Base-by-base conservation (phyloP, 2,329 filamentous ascomycete genomes). In the Lasiodiplodia gonubiensis region DNA sequence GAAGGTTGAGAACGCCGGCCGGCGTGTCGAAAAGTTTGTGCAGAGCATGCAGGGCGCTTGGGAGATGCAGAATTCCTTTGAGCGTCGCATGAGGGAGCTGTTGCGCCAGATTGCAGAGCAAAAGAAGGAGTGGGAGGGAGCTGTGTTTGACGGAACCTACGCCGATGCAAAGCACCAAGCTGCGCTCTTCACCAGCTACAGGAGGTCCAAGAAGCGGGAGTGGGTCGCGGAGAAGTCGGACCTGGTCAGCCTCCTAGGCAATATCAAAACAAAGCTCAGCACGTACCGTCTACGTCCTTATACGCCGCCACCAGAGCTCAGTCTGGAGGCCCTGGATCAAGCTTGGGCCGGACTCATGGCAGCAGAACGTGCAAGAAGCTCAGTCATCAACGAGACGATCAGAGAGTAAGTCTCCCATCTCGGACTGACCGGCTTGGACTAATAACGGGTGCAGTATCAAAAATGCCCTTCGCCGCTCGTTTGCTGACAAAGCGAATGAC, bases 161-260 rank as follows among this genome's bases (percentile, higher is more conserved):
- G 84, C 86, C 18, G 94, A 99, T 78, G 95, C 94, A 63, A 98
- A 98, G 82, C 87, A 88, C 46, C 95, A 99, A 78, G 90, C 92
- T 7, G 84, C 82, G 35, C 86, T 93, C 67, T 97, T 99, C 79
- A 89, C 92, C 30, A 85, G 85, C n/a, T 97, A 97, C 84, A 99
- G 98, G 82, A 88, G 89, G 74, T 93, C 90, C 64, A 87, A 91
- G 80, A 99, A 99, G 84, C 88, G 95, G 69, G 89, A 92, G 68
- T 99, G 95, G 95, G 95, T 99, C 33, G 95, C 93, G 1, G 95
- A 99, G 82, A 98, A 97, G 85, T 97, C 93, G 68, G 95, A 99
- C 76, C 84, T 99, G 67, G 93, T 94, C 42, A 95, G 94, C 4
- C 82, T 99, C 69, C 83, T 99, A 66, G 95, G 95, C 42, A 99